Percentiles rank a stretch among this genome's conserved stretches.
phyloP scores from a whole-genome alignment of 371 early-diverging fungal genomes.

The Mortierella sp. region DNA sequence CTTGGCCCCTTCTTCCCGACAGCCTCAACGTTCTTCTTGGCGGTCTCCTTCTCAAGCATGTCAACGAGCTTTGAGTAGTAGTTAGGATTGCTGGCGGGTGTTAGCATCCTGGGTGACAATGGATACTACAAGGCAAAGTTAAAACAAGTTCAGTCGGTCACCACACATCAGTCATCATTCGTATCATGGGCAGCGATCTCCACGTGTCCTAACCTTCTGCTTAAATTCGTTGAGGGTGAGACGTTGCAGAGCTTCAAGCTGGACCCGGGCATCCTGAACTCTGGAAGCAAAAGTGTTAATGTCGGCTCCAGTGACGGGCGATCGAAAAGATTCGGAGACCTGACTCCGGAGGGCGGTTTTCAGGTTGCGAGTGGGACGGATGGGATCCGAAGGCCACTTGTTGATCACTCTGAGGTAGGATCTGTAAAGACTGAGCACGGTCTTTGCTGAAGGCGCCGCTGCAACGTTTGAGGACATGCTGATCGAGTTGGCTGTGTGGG shows the following conservation, averaged over 20 bases:
- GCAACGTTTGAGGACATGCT: slow-evolving; percentile 2
- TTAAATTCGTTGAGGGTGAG: slow-evolving; percentile 66
- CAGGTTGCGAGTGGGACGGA: slow-evolving; percentile 68
- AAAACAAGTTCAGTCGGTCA: too few relatives aligned
- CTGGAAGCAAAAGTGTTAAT: slow-evolving; percentile 35
- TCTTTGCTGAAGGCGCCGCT: slow-evolving; percentile 14
- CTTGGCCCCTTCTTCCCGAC: slow-evolving; percentile 58
- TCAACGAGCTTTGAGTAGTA: slow-evolving; percentile 65
- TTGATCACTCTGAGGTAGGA: slow-evolving; percentile 63
- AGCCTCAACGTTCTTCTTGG: slow-evolving; percentile 56
- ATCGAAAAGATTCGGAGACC: slow-evolving; percentile 63
- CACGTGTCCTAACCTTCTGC: too few relatives aligned
- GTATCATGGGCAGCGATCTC: too few relatives aligned
- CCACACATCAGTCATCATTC: neutral
- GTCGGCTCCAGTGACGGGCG: slow-evolving; percentile 28
- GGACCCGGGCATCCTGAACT: slow-evolving; percentile 56
- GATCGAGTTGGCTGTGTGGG: neutral
- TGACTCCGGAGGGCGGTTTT: slow-evolving; percentile 64
- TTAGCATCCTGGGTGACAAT: slow-evolving; percentile 63
- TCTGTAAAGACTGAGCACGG: slow-evolving; percentile 57
- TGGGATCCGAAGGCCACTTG: slow-evolving; percentile 69
- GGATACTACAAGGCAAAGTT: slow-evolving; percentile 55
- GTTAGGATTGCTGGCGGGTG: slow-evolving; percentile 70
- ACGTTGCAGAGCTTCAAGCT: slow-evolving; percentile 62
- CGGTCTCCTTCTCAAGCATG: slow-evolving; percentile 56